These are phyloP conservation scores for Pleurostoma richardsiae DNA, from an alignment of 2,329 filamentous ascomycete genomes.

Conservation along the genomic window DNA sequence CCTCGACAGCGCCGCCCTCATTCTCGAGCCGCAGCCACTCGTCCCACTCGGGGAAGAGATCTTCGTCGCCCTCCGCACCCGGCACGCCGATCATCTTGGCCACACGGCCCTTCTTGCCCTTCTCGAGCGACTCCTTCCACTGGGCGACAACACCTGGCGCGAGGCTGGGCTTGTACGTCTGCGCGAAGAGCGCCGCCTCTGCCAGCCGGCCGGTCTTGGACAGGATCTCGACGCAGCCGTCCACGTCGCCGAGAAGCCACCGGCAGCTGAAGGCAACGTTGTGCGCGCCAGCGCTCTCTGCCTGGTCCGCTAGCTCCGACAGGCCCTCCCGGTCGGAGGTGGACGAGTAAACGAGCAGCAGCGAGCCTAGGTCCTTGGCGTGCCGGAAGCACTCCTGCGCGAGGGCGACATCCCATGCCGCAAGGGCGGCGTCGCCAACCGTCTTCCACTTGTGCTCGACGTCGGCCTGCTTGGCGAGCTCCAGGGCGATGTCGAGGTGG, in stretches of 20 bases:
- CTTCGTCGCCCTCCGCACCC: constrained; percentile 61
- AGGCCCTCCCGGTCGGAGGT: constrained; percentile 76
- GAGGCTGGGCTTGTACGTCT: constrained; percentile 88
- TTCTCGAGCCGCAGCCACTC: constrained; percentile 79
- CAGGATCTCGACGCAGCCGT: constrained; percentile 76
- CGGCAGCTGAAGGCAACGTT: constrained; percentile 90
- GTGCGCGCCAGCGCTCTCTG: constrained; percentile 71
- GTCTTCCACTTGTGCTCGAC: constrained; percentile 98
- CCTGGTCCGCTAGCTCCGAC: constrained; percentile 65
- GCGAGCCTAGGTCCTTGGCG: constrained; percentile 83
- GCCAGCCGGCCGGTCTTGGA: constrained; percentile 72
- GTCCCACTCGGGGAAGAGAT: constrained; percentile 95
- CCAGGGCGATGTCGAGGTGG: constrained; percentile 78
- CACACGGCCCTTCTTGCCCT: constrained; percentile 79
- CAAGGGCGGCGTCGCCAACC: constrained; percentile 85
- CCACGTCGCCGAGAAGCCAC: constrained; percentile 81
- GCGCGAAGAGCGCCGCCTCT: constrained; percentile 86
- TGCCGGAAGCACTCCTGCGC: constrained; percentile 91
- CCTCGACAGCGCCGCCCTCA: constrained; percentile 49
- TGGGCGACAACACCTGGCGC: constrained; percentile 61
- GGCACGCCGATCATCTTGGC: constrained; percentile 79
- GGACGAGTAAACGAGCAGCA: constrained; percentile 83
- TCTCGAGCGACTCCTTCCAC: constrained; percentile 84
- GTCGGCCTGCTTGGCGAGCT: constrained; percentile 77
- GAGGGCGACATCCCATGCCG: constrained; percentile 79